Base-by-base conservation (phyloP, 176 grass and related monocot species). In the Carex cristatella region DNA sequence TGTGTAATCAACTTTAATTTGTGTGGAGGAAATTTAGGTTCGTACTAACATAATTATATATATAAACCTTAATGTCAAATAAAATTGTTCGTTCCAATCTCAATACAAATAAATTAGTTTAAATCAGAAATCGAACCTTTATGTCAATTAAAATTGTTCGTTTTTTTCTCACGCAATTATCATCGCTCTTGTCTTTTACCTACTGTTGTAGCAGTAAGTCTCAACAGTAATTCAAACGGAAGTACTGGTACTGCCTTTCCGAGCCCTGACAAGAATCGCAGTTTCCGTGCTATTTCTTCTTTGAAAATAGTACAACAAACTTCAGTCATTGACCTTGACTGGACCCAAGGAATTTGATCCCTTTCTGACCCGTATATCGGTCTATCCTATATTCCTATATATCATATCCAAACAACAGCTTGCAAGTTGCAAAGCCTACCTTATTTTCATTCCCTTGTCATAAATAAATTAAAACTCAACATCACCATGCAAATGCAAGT, bases 271-370 rank as follows among this genome's bases (percentile, higher is more conserved):
- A 5, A 3, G 19, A 12, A 14, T 65, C 7, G 79, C 79, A 64
- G 35, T 65, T 82, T 28, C 79, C 79, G 18, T 82, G 40, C 38
- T 27, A 32, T 82, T 82, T 65, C 79, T 12, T 42, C 11, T 40
- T 13, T 75, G 70, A 70, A 70, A 75, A 12, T 63, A 23, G 58
- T 64, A 81, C 60, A 64, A 37, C n/a, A 55, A 55, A 7, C 48
- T 80, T 27, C 58, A 12, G 19, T 63, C 61, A 7, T 81, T 64
- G 79, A 81, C 64, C 79, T 82, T 28, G 79, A 48, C 51, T 79
- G 59, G 76, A 79, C 79, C 18, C 61, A 82, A 65, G 40, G 8
- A 44, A 35, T 46, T 16, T 5, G 38, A 40, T 40, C 12, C 9
- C 10, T 18, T 33, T 61, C 8, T 65, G 11, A 28, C 48, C 1